Percentiles rank a stretch among this genome's conserved stretches.
Conservation (phyloP, 805 yeast genomes). For the Hanseniaspora guilliermondii region DNA sequence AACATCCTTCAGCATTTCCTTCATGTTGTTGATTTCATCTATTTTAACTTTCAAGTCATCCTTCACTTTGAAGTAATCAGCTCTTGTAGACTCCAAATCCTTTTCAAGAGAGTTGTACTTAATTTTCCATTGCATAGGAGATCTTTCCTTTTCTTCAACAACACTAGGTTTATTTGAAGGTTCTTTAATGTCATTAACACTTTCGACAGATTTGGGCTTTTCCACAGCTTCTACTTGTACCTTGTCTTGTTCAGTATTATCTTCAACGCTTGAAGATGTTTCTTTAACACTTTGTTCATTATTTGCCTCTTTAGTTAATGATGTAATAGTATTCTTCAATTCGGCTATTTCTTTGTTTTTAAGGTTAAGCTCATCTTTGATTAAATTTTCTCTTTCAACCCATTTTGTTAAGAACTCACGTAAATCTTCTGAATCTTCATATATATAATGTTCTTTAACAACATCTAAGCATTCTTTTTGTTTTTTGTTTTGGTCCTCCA, state of each 20-base stretch:
- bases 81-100: constrained; percentile 12
- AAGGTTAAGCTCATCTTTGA: constrained; percentile 3
- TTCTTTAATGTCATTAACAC: constrained; percentile 17
- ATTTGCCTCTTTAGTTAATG: not conserved
- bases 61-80: constrained; percentile 18
- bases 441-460: constrained; percentile 1
- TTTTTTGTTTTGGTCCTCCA: not conserved
- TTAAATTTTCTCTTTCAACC: constrained; percentile 7
- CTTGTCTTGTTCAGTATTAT: constrained; percentile 29
- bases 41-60: constrained; percentile 30
- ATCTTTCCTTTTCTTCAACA: constrained; percentile 5
- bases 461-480: constrained; percentile 7
- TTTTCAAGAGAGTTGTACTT: constrained; percentile 11
- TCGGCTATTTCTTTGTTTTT: constrained; percentile 4
- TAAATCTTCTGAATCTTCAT: constrained; percentile 1
- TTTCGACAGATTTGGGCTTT: constrained; percentile 13
- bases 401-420: constrained; percentile 6
- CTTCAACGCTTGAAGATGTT: not conserved
- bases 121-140: constrained; percentile 14
- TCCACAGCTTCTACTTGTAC: constrained; percentile 29
- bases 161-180: not conserved
- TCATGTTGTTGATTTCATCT: constrained; percentile 56
- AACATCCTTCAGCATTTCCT: constrained; percentile 63
- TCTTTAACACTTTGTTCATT: constrained; percentile 17
- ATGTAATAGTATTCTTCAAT: not conserved